Base-by-base conservation (phyloP, 306 rosid species). In the Lathyrus sativus region DNA sequence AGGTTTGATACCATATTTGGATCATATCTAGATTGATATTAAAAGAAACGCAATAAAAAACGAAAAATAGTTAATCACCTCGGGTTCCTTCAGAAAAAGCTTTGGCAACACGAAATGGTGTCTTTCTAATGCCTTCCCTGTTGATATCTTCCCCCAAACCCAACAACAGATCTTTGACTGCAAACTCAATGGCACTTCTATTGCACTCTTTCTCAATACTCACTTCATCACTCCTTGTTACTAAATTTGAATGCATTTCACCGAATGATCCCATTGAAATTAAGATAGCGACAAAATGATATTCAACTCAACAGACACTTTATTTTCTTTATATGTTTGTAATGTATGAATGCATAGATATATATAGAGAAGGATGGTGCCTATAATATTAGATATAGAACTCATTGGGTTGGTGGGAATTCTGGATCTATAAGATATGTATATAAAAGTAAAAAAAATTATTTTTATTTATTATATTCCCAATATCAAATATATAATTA, bases 21-120 rank as follows among this genome's bases (percentile, higher is more conserved):
- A 24, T 24, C 26, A 24, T 24, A 24, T 24, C 26, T 24, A 24
- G 26, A 24, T 24, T 24, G 26, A 24, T 24, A 24, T 24, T 24
- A 31, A 31, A 31, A 31, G 5, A 5, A 3, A 3, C 5, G 4
- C 7, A 31, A 31, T 31, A 5, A 31, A 31, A 31, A 4, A 4
- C 1, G 2, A 5, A 31, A 31, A 31, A 31, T 14, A 70, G 67
- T 15, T 11, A 31, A 11, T 71, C 11, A 89, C 98, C 98, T 81
- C 72, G 84, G 14, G 96, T 92, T 78, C 98, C 98, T 76, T 89
- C 90, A 39, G 77, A 74, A 14, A 92, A 86, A 12, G 98, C 96
- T 71, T 89, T 92, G 45, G 98, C 98, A 70, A 92, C 95, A 31
- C 98, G 96, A 65, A 81, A 80, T 35, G 98, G 98, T 17, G 98